Evolutionary conservation across 2,329 filamentous ascomycete genomes (phyloP), one percentile per base, ranked within the genome.

Genomic region (Colletotrichum echinochloae): DNA sequence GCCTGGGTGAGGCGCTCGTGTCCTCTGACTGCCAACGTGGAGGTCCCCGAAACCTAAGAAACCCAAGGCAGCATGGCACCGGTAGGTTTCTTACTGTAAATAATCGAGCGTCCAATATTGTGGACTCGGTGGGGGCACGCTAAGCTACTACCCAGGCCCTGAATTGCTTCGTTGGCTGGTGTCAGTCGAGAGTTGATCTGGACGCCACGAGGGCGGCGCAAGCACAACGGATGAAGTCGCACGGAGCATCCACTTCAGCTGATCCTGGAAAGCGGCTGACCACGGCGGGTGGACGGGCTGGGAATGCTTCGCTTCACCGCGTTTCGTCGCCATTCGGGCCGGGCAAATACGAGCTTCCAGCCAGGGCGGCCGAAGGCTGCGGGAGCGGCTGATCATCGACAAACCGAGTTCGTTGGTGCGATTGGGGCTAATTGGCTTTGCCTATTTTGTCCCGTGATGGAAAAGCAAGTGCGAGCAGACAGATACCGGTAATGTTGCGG

Each of bases 291-390:
- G 30, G 5, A 33, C 1, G 28, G 16, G 37, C 30, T 48, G 18
- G 54, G 44, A 51, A 37, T 51, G 44, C 62, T 48, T 60, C 54
- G 26, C 35, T 41, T 18, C 30, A n/a, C 28, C 37, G 8, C 46
- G 48, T 66, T 60, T 60, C 55, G 61, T 66, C 55, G 14, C 23
- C n/a, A 54, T 37, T 60, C 48, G 64, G 64, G 37, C 48, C 56
- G 56, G 28, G 5, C 30, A n/a, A 6, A 35, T 23, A n/a, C n/a
- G n/a, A 62, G 46, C 59, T 20, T 60, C 56, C 39, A 33, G 23
- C 56, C 39, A 33, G 23, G 44, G 18, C 44, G 44, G 44, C 6
- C 49, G 48, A 41, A 12, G 60, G 48, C 26, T 54, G 35, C 35
- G 37, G 48, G 60, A 62, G 48, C 23, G 48, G 60, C 35, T 52